These are phyloP conservation scores for Grosmannia clavigera DNA, from an alignment of 2,329 filamentous ascomycete genomes.

Conservation along the genomic window DNA sequence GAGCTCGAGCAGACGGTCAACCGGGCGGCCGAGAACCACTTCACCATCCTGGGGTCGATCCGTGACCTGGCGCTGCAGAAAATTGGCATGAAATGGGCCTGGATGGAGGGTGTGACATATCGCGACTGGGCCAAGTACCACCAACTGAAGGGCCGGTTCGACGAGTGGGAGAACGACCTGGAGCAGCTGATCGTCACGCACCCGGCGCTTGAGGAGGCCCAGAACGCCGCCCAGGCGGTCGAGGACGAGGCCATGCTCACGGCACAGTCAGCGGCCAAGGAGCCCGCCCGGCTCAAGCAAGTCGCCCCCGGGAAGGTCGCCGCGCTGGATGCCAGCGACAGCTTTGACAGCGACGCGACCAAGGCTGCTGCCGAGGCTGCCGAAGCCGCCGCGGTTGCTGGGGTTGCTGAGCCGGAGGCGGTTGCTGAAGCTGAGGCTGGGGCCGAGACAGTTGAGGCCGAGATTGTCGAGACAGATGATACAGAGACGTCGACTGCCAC, in stretches of 20 bases:
- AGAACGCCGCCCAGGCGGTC: constrained; percentile 42
- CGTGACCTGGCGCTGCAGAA: constrained; percentile 77
- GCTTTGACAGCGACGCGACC: constrained; percentile 61
- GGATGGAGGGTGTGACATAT: constrained; percentile 91
- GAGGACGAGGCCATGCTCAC: constrained; percentile 70
- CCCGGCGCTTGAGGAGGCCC: constrained; percentile 55
- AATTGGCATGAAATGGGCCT: constrained; percentile 90
- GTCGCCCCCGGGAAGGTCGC: constrained; percentile 75
- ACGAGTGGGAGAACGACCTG: constrained; percentile 75
- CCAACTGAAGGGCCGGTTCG: constrained; percentile 68
- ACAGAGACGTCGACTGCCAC: not conserved
- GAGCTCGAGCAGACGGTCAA: constrained; percentile 58
- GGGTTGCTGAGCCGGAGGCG: constrained; percentile 17
- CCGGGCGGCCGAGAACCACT: constrained; percentile 64
- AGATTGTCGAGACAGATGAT: constrained; percentile 4
- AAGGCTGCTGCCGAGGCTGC: constrained; percentile 43
- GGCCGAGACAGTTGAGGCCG: not conserved
- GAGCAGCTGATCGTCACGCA: constrained; percentile 64
- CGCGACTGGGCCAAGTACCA: constrained; percentile 97
- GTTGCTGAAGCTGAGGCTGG: constrained; percentile 10
- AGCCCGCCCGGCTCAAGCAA: constrained; percentile 70
- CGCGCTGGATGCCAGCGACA: constrained; percentile 59
- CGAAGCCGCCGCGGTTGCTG: constrained; percentile 19
- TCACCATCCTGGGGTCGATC: constrained; percentile 71
- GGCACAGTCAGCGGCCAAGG: constrained; percentile 66